Evolutionary conservation across 2,329 filamentous ascomycete genomes (phyloP).

Genomic region (Xylaria polymorpha): DNA sequence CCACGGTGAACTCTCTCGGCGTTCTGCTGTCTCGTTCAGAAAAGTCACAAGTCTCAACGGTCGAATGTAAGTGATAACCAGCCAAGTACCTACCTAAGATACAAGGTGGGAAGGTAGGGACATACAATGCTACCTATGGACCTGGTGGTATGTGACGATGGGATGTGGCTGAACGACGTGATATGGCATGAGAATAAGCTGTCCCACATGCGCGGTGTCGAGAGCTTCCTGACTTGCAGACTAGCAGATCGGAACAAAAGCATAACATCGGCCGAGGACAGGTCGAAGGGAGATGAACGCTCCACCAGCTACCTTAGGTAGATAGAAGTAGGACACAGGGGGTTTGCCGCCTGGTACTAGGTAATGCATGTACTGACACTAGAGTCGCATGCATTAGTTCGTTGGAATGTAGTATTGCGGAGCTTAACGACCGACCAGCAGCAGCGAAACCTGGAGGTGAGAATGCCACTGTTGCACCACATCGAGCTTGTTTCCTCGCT

Average conservation of each 20-base stretch:
- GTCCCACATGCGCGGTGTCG: slow-evolving; percentile 1
- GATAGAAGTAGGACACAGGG: not conserved
- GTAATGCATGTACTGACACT: slow-evolving; percentile 11
- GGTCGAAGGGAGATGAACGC: slow-evolving; percentile 11
- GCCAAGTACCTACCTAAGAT: not conserved
- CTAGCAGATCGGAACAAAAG: slow-evolving; percentile 22
- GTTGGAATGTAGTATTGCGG: slow-evolving; percentile 17
- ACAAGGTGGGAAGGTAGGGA: not conserved
- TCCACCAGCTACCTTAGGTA: not conserved
- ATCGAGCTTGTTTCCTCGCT: too few relatives aligned
- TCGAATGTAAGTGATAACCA: not conserved
- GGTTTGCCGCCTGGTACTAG: slow-evolving; percentile 9
- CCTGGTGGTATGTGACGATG: not conserved
- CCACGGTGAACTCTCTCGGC: not conserved
- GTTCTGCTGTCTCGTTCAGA: not conserved
- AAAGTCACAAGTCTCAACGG: not conserved
- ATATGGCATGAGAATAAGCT: not conserved
- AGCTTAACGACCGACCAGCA: slow-evolving; percentile 7
- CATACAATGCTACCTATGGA: not conserved
- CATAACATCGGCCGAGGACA: slow-evolving; percentile 28
- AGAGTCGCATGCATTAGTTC: slow-evolving; percentile 14
- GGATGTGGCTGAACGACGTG: not conserved
- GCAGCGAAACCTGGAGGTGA: not conserved
- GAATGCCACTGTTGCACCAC: not conserved
- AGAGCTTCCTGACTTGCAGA: not conserved